Evolutionary conservation across 2,329 filamentous ascomycete genomes (phyloP), one percentile per base, ranked within the genome.

Genomic region (Cytospora paraplurivora): DNA sequence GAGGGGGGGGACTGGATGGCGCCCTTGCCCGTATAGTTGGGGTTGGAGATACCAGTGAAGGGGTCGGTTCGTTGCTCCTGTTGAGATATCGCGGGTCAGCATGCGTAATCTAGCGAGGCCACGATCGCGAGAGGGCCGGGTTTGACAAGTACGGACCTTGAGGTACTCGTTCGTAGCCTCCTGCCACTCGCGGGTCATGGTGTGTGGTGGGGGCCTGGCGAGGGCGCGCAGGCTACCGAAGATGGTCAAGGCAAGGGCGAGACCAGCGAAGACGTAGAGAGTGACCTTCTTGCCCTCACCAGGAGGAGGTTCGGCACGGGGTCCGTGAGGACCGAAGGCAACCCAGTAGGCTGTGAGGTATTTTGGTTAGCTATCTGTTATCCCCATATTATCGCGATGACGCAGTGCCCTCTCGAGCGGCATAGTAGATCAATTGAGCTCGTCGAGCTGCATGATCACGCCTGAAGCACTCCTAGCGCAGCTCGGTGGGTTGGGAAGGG

Each of bases 111-210:
- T 54, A 21, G 8, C 44, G 44, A 12, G n/a, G n/a, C n/a, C n/a
- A 21, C 53, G 44, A 50, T 33, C 44, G 41, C 8, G 8, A 37
- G 59, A 51, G 44, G 41, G 27, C 52, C 35, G 27, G 34, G 59
- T 59, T n/a, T 35, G 50, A 80, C n/a, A 17, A 19, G 21, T 19
- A 47, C 87, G 73, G 81, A 96, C 94, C 86, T 88, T 93, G 78
- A 97, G 84, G 79, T 91, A 95, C 83, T 97, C 95, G 80, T 99
- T 97, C 71, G 89, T 85, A 71, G 90, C 90, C 83, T 98, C 93
- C 83, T 99, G 92, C 87, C 91, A 98, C 81, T 99, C 95, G 85
- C 92, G 91, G 81, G 84, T 94, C 93, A 99, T 96, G 73, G 94
- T 96, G 77, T 83, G 82, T 70, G 95, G 95, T 68, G 85, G 74